Conservation (phyloP, 192 early-diverging fungal species). For the Coemansia sp. region DNA sequence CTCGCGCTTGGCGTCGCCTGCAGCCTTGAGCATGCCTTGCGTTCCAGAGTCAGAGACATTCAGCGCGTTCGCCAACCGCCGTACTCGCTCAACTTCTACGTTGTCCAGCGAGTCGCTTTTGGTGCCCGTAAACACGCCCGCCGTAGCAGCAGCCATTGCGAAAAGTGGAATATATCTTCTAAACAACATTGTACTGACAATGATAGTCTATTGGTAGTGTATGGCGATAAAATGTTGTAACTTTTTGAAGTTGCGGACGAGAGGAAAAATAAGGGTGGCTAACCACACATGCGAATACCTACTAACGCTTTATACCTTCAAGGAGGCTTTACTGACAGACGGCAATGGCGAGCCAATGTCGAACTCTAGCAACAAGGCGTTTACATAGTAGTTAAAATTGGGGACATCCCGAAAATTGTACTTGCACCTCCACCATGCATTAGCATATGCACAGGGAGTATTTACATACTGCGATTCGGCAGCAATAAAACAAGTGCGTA, state of each 20-base stretch:
- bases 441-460: constrained; percentile 9
- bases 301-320: background rate
- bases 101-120: constrained; percentile 26
- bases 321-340: background rate
- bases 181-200: background rate
- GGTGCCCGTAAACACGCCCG: background rate
- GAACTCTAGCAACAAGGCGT: background rate
- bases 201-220: background rate
- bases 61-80: constrained; percentile 46
- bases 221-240: background rate
- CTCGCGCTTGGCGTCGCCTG: constrained; percentile 48
- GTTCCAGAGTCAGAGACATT: constrained; percentile 53
- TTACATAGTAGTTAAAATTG: background rate
- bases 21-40: constrained; percentile 42
- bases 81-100: constrained; percentile 45
- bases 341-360: background rate
- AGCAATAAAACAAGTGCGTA: background rate
- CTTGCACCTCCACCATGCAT: constrained; percentile 7
- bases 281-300: background rate
- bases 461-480: constrained; percentile 7
- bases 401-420: constrained; percentile 1
- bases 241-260: background rate
- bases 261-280: no score
- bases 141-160: constrained; percentile 2
- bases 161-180: constrained; percentile 1